Conservation (phyloP, 257 asterid genomes). For the Penstemon davidsonii region DNA sequence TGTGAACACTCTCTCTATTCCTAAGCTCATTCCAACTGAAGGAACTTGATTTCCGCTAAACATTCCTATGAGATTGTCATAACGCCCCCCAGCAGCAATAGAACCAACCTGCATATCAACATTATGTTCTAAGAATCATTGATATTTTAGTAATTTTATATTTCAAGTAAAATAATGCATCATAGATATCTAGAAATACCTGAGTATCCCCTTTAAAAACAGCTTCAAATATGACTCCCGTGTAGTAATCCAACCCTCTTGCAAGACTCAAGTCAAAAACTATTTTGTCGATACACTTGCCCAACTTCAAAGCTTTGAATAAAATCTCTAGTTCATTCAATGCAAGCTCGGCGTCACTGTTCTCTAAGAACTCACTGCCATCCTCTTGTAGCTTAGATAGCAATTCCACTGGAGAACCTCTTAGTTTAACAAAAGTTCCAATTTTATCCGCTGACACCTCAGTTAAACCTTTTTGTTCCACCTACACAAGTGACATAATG, state of each 20-base stretch:
- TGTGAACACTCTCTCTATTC: constrained; percentile 87
- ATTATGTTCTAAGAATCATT: too few species aligned
- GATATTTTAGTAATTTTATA: too few species aligned
- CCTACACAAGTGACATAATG: constrained; percentile 43
- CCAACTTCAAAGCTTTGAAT: constrained; percentile 67
- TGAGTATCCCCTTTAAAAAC: constrained; percentile 84
- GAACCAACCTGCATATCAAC: constrained; percentile 73
- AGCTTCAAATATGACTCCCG: constrained; percentile 95
- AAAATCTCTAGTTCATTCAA: constrained; percentile 78
- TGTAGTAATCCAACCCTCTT: constrained; percentile 96
- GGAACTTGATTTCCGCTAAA: constrained; percentile 89
- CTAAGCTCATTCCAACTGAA: constrained; percentile 91
- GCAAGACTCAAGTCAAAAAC: constrained; percentile 97
- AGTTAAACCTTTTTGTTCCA: constrained; percentile 84
- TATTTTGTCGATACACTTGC: constrained; percentile 67
- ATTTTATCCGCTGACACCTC: constrained; percentile 74
- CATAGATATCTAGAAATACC: constrained; percentile 48
- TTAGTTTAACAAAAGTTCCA: constrained; percentile 75
- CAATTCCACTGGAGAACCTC: constrained; percentile 85
- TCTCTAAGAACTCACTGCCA: constrained; percentile 65
- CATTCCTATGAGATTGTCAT: constrained; percentile 85
- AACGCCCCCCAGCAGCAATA: constrained; percentile 97
- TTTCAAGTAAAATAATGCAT: too few species aligned
- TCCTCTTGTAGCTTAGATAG: constrained; percentile 58
- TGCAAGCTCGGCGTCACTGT: constrained; percentile 66